Base-by-base conservation (phyloP, 2,329 filamentous ascomycete genomes). In the Xylariaceae sp. region DNA sequence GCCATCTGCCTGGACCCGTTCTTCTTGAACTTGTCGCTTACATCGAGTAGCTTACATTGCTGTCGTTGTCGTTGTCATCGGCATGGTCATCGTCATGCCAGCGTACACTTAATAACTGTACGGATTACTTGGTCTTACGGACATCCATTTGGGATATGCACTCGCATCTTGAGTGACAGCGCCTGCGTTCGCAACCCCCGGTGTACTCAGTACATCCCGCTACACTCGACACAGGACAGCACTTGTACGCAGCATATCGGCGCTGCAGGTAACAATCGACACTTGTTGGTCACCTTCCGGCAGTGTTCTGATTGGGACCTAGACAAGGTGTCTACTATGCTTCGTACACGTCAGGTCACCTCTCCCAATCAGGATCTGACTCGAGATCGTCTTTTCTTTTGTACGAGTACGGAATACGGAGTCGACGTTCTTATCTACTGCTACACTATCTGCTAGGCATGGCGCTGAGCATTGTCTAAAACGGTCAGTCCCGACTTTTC, bases 231-330 rank as follows among this genome's bases (percentile, higher is more conserved):
- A 34, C 18, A 23, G 48, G 48, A 30, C 48, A 30, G 23, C 5
- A 17, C 30, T 18, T 2, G 56, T 53, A 42, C 39, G 47, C 53
- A 44, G 56, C 23, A 30, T 30, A 30, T 30, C 23, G 23, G 23
- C 23, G 23, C 23, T 30, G 56, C 53, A 59, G 58, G 58, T 61
- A 53, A 60, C 55, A 58, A 58, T 35, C 56, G 51, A 53, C 51
- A 34, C 10, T 8, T 42, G 8, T 48, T 47, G 57, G 60, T 45
- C 30, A 30, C 56, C 53, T 55, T 59, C 60, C 55, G 57, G 57
- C 58, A 53, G 39, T 54, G 55, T 55, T 59, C 59, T 53, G 55
- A 53, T 58, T 53, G 39, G 52, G 53, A 60, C 13, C 11, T 62
- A 56, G 55, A 56, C 47, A 50, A 58, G 52, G 23, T 51, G 23